These are phyloP conservation scores for Diversispora eburnea DNA, from an alignment of 192 early-diverging fungal genomes.

Conservation along the genomic window DNA sequence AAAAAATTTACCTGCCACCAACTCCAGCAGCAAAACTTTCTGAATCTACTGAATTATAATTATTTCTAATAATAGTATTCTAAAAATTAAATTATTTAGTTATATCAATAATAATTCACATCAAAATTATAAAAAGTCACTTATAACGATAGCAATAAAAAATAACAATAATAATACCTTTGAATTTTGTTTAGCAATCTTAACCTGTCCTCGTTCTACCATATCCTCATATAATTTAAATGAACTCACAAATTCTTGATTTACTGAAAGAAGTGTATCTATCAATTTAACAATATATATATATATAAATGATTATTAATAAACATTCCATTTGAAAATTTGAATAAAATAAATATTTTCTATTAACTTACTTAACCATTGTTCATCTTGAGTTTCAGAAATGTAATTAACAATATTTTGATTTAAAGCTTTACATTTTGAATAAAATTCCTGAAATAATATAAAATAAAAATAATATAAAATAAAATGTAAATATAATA, in stretches of 20 bases:
- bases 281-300: conserved; percentile 8
- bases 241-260: conserved; percentile 46
- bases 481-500: not conserved
- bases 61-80: not conserved
- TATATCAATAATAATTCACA: not conserved
- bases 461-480: not conserved
- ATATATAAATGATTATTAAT: conserved; percentile 7
- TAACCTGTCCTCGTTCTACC: conserved; percentile 47
- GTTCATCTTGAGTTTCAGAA: conserved; percentile 43
- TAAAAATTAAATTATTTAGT: not conserved
- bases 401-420: conserved; percentile 40
- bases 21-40: conserved; percentile 7
- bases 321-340: no score
- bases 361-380: conserved; percentile 45
- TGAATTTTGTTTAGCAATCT: conserved; percentile 41
- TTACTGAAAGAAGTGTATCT: conserved; percentile 49
- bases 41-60: not conserved
- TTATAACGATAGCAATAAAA: not conserved
- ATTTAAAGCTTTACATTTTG: conserved; percentile 45
- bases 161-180: conserved; percentile 5
- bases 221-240: conserved; percentile 58
- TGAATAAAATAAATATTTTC: no score
- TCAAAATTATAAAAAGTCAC: not conserved
- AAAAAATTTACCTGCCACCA: not conserved
- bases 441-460: conserved; percentile 48